phyloP scores from a whole-genome alignment of 805 yeast genomes.

The Sungouiozyma ichnusensis region DNA sequence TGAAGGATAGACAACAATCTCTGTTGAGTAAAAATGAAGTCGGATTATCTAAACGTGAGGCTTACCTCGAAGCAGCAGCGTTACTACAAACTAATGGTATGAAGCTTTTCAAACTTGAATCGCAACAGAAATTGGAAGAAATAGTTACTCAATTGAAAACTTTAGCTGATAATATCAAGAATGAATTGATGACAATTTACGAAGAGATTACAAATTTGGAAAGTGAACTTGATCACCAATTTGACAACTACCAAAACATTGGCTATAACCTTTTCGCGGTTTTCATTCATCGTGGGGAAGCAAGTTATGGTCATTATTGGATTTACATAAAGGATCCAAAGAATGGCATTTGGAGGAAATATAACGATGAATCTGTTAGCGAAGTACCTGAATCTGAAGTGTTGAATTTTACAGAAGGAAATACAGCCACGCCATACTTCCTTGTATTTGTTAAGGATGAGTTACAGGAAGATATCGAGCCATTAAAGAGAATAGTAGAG shows the following conservation, averaged over 20 bases:
- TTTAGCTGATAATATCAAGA: slow-evolving; percentile 38
- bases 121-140: not conserved
- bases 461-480: slow-evolving; percentile 46
- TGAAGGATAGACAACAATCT: slow-evolving; percentile 35
- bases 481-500: slow-evolving; percentile 43
- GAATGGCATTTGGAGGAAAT: slow-evolving; percentile 61
- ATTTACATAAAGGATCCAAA: slow-evolving; percentile 75
- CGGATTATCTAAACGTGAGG: slow-evolving; percentile 40
- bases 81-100: slow-evolving; percentile 39
- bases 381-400: slow-evolving; percentile 61
- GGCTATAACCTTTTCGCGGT: slow-evolving; percentile 85
- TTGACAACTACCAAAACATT: slow-evolving; percentile 44
- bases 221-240: slow-evolving; percentile 45
- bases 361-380: slow-evolving; percentile 91
- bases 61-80: slow-evolving; percentile 45
- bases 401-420: slow-evolving; percentile 51
- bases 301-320: slow-evolving; percentile 96
- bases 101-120: slow-evolving; percentile 25
- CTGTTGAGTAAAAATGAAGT: slow-evolving; percentile 39
- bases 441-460: slow-evolving; percentile 72
- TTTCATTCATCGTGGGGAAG: slow-evolving; percentile 92
- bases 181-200: slow-evolving; percentile 35
- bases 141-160: slow-evolving; percentile 28
- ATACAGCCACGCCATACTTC: slow-evolving; percentile 91
- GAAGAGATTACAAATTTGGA: slow-evolving; percentile 36